These are phyloP conservation scores for Boletus subparvulus DNA, from an alignment of 768 basidiomycete species.

Conservation along the genomic window DNA sequence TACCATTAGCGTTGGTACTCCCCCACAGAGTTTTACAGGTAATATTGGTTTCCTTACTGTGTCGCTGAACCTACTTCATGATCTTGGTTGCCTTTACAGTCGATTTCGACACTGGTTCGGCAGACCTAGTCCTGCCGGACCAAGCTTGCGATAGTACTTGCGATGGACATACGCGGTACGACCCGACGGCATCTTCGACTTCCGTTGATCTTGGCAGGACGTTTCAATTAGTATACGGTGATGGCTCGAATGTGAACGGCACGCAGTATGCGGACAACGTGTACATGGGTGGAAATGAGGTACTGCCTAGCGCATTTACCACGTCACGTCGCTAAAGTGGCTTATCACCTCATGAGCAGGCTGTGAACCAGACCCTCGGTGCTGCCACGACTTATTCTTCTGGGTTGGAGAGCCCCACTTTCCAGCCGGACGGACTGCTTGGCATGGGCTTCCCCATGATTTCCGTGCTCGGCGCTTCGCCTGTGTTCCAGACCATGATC, in stretches of 20 bases:
- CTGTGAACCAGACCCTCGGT: constrained; percentile 42
- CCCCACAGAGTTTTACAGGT: constrained; percentile 44
- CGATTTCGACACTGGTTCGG: constrained; percentile 54
- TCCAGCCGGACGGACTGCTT: constrained; percentile 41
- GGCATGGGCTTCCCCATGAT: constrained; percentile 43
- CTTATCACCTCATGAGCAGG: constrained; percentile 20
- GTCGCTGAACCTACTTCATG: neutral
- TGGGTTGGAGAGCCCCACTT: constrained; percentile 26
- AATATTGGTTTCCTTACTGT: neutral
- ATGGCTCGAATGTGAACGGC: constrained; percentile 40
- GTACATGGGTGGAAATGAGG: constrained; percentile 37
- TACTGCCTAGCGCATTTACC: constrained; percentile 20
- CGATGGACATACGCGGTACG: constrained; percentile 31
- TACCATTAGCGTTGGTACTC: constrained; percentile 47
- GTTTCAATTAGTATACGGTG: constrained; percentile 38
- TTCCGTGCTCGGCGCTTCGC: constrained; percentile 34
- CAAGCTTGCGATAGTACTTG: constrained; percentile 32
- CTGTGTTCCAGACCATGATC: constrained; percentile 48
- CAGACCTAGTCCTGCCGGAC: constrained; percentile 46
- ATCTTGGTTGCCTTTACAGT: constrained; percentile 30
- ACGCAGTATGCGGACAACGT: constrained; percentile 45
- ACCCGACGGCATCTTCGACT: constrained; percentile 31
- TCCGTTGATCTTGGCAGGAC: constrained; percentile 24
- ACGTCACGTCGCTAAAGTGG: constrained; percentile 1
- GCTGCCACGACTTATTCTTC: constrained; percentile 41